Evolutionary conservation across 192 early-diverging fungal genomes (phyloP).

Genomic region (Pecoramyces ruminantium): DNA sequence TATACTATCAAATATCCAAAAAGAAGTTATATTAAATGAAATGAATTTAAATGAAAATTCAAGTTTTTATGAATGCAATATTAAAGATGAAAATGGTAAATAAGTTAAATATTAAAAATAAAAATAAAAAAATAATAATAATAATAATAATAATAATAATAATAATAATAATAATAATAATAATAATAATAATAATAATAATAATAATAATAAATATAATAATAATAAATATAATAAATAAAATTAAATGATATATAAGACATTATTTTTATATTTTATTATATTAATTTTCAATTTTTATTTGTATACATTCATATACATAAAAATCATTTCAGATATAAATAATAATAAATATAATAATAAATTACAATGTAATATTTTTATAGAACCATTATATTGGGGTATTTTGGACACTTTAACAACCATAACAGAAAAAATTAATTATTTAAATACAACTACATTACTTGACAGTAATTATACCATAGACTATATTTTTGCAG

Average conservation of each 20-base stretch:
- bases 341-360: not conserved
- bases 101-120: too few species aligned
- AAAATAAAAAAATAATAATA: too few species aligned
- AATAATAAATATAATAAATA: too few species aligned
- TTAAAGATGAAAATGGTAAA: not conserved
- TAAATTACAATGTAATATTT: not conserved
- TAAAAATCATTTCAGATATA: too few species aligned
- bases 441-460: not conserved
- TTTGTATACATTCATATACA: too few species aligned
- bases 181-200: too few species aligned
- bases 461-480: not conserved
- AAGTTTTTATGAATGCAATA: not conserved
- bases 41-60: not conserved
- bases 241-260: too few species aligned
- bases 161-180: too few species aligned
- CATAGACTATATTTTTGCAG: conserved; percentile 17
- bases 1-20: not conserved
- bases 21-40: not conserved
- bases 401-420: not conserved
- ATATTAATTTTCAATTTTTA: too few species aligned
- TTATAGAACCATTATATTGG: not conserved
- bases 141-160: too few species aligned
- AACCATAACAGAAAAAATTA: not conserved
- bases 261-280: too few species aligned
- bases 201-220: too few species aligned